Evolutionary conservation across 2,329 filamentous ascomycete genomes (phyloP).

Genomic region (Aureobasidium sp.): DNA sequence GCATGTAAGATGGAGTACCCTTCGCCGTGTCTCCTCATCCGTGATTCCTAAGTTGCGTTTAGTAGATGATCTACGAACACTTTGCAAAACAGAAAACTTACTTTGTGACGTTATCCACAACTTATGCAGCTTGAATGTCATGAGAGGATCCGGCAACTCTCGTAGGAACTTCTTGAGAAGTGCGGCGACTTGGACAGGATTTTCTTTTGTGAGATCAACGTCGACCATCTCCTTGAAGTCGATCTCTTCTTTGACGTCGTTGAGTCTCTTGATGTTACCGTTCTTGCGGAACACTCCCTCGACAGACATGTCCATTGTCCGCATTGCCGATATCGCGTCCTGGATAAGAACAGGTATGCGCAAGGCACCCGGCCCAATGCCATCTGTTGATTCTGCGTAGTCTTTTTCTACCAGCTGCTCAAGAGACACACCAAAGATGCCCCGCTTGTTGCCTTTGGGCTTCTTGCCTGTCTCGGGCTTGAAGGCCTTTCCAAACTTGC

Average conservation of each 20-base stretch:
- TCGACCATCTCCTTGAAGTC: slow-evolving; percentile 78
- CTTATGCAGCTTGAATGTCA: slow-evolving; percentile 90
- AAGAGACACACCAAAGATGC: slow-evolving; percentile 81
- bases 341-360: slow-evolving; percentile 93
- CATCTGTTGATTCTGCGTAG: slow-evolving; percentile 94
- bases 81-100: slow-evolving; percentile 31
- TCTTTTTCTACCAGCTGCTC: slow-evolving; percentile 87
- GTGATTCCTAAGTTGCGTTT: slow-evolving; percentile 51
- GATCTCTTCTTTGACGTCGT: slow-evolving; percentile 76
- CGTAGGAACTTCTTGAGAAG: slow-evolving; percentile 91
- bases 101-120: slow-evolving; percentile 85
- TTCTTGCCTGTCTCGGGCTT: slow-evolving; percentile 48
- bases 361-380: slow-evolving; percentile 83
- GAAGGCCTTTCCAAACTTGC: slow-evolving; percentile 94
- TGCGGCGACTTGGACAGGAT: slow-evolving; percentile 87
- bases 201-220: slow-evolving; percentile 79
- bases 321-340: slow-evolving; percentile 87
- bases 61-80: slow-evolving; percentile 15
- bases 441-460: slow-evolving; percentile 79
- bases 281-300: slow-evolving; percentile 99
- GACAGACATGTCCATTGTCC: slow-evolving; percentile 97
- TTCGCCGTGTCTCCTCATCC: slow-evolving; percentile 72
- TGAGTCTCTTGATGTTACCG: slow-evolving; percentile 90
- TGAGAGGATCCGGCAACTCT: slow-evolving; percentile 84
- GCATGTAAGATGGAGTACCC: slow-evolving; percentile 81